A percentile compares a stretch with the other conserved stretches of the same genome.
Evolutionary conservation across 306 rosid genomes (phyloP).

Genomic region (Cyamopsis tetragonoloba): DNA sequence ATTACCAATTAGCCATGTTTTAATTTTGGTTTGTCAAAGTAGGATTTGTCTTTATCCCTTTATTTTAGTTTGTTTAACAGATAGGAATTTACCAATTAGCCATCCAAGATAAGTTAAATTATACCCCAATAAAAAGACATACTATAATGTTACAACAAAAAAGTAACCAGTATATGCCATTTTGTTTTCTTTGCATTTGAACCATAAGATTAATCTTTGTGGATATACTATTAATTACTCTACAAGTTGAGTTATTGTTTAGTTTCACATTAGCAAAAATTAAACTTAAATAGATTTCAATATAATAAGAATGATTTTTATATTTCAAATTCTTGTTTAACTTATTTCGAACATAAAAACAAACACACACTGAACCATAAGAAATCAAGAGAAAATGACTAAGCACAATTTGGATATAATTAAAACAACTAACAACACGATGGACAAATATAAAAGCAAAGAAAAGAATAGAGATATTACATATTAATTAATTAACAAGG

Average conservation of each 20-base stretch:
- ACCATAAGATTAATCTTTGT: not conserved
- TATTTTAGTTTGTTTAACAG: not conserved
- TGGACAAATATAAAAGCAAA: not conserved
- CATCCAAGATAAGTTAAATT: not conserved
- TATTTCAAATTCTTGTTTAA: no score
- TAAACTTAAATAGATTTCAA: no score
- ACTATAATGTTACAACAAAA: not conserved
- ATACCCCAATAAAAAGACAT: not conserved
- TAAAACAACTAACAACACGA: not conserved
- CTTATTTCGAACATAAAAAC: no score
- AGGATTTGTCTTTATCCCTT: not conserved
- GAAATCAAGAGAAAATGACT: not conserved
- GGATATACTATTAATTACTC: not conserved
- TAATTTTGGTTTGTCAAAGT: not conserved
- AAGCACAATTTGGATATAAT: not conserved
- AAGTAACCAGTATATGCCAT: not conserved
- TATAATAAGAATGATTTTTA: no score
- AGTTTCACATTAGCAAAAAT: no score
- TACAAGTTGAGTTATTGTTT: no score
- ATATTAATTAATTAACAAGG: not conserved
- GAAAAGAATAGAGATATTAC: not conserved
- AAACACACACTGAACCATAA: no score
- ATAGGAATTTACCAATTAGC: not conserved
- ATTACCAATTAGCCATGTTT: not conserved
- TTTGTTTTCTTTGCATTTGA: not conserved